Percentiles rank a stretch among this genome's conserved stretches.
phyloP scores from a whole-genome alignment of 306 rosid genomes.

The Rubus parviflorus region DNA sequence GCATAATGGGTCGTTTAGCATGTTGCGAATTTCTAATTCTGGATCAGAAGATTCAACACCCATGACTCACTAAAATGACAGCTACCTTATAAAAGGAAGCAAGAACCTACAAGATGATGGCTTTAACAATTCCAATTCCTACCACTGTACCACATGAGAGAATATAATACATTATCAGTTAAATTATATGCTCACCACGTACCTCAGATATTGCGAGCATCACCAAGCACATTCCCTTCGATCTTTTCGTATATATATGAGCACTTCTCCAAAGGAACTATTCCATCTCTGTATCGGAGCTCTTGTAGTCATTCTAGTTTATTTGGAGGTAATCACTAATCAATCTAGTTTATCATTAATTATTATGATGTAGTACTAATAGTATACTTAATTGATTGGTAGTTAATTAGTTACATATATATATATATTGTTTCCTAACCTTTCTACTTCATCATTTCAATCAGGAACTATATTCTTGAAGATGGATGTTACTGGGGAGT shows the following conservation, averaged over 20 bases:
- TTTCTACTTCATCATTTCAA: not conserved
- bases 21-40: not conserved
- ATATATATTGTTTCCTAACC: not conserved
- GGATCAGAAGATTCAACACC: not conserved
- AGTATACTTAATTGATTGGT: not conserved
- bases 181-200: not conserved
- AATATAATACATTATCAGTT: not conserved
- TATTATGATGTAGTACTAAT: not conserved
- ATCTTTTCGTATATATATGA: not conserved
- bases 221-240: not conserved
- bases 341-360: not conserved
- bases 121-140: conserved; percentile 7
- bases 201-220: conserved; percentile 3
- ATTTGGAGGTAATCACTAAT: not conserved
- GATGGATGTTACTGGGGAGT: conserved; percentile 48
- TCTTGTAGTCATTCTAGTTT: not conserved
- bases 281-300: not conserved
- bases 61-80: not conserved
- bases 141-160: conserved; percentile 4
- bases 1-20: not conserved
- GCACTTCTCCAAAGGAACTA: not conserved
- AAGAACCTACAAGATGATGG: not conserved
- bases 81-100: not conserved
- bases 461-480: conserved; percentile 18
- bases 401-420: not conserved